Percentiles rank a stretch among this genome's conserved stretches.
phyloP scores from a whole-genome alignment of 2,329 filamentous ascomycete species.

The Didymella arachidicola region DNA sequence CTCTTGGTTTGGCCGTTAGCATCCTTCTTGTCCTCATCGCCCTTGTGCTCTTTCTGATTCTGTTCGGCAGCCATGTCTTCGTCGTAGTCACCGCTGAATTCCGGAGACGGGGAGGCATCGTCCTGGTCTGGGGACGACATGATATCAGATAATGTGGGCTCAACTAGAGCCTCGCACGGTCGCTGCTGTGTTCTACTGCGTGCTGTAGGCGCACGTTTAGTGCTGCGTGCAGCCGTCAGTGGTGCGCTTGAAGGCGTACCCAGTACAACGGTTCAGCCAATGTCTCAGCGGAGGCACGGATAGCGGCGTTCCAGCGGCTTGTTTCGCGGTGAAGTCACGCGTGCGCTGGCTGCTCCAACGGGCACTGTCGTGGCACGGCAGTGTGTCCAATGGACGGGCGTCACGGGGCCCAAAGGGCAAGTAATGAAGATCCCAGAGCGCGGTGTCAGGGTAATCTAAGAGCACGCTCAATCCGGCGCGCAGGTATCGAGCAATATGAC shows the following conservation, averaged over 20 bases:
- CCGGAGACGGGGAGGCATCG: constrained; percentile 58
- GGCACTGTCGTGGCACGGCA: constrained; percentile 47
- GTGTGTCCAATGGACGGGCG: constrained; percentile 38
- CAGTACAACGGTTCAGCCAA: constrained; percentile 50
- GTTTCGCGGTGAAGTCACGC: constrained; percentile 53
- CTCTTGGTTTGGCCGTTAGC: constrained; percentile 44
- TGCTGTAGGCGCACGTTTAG: constrained; percentile 52
- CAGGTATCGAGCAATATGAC: constrained; percentile 51
- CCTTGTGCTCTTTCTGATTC: constrained; percentile 49
- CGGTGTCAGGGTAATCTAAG: constrained; percentile 11
- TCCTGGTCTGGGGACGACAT: constrained; percentile 59
- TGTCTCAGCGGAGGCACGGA: constrained; percentile 42
- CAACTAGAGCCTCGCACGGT: constrained; percentile 40
- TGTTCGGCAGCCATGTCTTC: constrained; percentile 57
- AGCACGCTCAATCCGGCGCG: constrained; percentile 46
- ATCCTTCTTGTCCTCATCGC: constrained; percentile 45
- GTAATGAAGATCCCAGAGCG: constrained; percentile 14
- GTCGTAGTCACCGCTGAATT: constrained; percentile 53
- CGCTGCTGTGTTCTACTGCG: constrained; percentile 39
- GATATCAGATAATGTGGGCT: constrained; percentile 50
- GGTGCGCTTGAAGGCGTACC: constrained; percentile 42
- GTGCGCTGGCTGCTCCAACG: constrained; percentile 49
- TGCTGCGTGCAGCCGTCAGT: constrained; percentile 51
- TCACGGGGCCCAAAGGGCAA: constrained; percentile 27
- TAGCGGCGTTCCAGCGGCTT: constrained; percentile 50